phyloP scores from a whole-genome alignment of 176 grass and related monocot genomes.

The Carex littledalei region DNA sequence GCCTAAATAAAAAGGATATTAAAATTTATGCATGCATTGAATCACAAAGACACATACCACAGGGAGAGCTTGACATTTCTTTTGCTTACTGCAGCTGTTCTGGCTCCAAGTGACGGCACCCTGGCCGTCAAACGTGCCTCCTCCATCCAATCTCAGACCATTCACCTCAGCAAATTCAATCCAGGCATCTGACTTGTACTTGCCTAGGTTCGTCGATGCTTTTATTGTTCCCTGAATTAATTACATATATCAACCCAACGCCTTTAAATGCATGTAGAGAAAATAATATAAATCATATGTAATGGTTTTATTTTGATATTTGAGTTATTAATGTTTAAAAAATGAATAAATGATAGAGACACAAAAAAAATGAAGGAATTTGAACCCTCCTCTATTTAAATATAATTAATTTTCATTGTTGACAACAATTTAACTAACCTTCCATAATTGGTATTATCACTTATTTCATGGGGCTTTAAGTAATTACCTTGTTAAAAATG shows the following conservation, averaged over 20 bases:
- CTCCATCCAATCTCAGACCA: constrained; percentile 33
- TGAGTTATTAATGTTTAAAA: no score
- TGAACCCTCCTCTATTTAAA: no score
- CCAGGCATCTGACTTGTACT: constrained; percentile 44
- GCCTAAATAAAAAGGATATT: neutral
- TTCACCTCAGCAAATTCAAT: constrained; percentile 45
- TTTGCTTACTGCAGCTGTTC: constrained; percentile 48
- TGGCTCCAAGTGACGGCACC: constrained; percentile 51
- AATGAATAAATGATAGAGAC: no score
- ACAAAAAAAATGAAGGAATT: no score
- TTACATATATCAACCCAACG: neutral
- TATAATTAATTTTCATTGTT: neutral
- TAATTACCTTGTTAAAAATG: constrained; percentile 42
- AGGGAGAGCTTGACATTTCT: constrained; percentile 68
- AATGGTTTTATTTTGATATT: no score
- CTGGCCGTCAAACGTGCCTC: constrained; percentile 59
- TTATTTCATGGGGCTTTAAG: no score
- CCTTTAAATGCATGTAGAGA: no score
- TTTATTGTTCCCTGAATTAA: constrained; percentile 28
- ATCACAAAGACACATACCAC: constrained; percentile 31
- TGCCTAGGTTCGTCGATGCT: constrained; percentile 42
- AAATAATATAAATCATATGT: no score
- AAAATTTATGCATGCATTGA: neutral
- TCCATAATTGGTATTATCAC: neutral
- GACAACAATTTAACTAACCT: neutral